Evolutionary conservation across 1,139 yeast species (phyloP), one percentile per base, ranked within the genome.

Genomic region (Geotrichum europaeum): DNA sequence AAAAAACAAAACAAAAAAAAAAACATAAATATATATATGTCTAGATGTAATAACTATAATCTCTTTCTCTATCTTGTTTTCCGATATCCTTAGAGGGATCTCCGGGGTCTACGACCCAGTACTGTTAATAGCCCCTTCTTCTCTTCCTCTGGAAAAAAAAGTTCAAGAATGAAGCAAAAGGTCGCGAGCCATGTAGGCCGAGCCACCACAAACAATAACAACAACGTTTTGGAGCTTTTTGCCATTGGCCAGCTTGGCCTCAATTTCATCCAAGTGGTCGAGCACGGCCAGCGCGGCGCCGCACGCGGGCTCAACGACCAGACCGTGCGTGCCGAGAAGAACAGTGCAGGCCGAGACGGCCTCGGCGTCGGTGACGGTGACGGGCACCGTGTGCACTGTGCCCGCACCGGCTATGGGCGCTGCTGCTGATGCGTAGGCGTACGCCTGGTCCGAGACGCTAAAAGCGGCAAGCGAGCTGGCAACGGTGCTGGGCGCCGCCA

Each of bases 271-370:
- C 25, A 82, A 66, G 28, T 78, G 66, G 9, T 75, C 75, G 1
- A 80, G 77, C 9, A 81, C 73, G 20, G 85, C 81, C 36, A 86
- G 67, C 0, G 90, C 80, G 1, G 89, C 91, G 12, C 90, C 91
- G 74, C 92, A 87, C 0, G 92, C 90, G 0, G 91, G 90, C 68
- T 87, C 92, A 0, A 84, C 83, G 9, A 84, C 75, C 57, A 79
- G 74, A 49, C 78, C 78, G 62, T 77, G 81, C 51, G 78, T 81
- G 13, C 79, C 75, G 6, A 84, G 80, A 65, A 80, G 84, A 50
- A 71, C 74, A 18, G 83, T 69, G 57, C 84, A 76, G 0, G 86
- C 85, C 22, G 71, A 69, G 1, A 82, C 74, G 0, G 89, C 58
- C 43, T 58, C 61, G 4, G 20, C 53, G 43, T 58, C 61, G 1